Conservation (phyloP, 257 asterid species). For the Solanum gracilifrons region DNA sequence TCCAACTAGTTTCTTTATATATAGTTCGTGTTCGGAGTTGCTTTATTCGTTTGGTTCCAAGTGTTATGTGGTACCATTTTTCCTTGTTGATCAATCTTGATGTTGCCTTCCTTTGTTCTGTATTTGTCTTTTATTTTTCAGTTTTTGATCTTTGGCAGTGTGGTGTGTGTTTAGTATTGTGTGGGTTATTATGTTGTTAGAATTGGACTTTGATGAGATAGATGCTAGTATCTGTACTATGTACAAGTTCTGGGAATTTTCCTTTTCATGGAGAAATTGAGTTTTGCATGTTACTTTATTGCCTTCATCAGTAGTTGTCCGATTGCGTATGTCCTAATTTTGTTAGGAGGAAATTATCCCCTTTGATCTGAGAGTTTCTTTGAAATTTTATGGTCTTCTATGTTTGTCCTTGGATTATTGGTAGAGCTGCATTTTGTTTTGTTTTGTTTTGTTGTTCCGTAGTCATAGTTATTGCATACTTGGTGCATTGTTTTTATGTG, state of each 20-base stretch:
- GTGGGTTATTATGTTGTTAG: too few relatives aligned
- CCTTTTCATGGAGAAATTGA: too few relatives aligned
- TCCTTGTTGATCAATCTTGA: background rate
- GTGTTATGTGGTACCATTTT: background rate
- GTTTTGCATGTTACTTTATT: too few relatives aligned
- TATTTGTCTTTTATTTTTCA: background rate
- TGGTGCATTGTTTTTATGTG: background rate
- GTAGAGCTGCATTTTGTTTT: background rate
- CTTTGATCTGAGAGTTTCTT: background rate
- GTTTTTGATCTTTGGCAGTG: background rate
- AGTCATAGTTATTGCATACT: background rate
- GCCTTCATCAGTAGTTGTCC: too few relatives aligned
- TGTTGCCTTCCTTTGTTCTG: background rate
- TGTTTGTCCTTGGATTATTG: background rate
- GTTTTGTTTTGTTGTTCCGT: background rate
- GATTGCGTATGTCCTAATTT: too few relatives aligned
- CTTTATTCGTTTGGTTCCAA: too few relatives aligned
- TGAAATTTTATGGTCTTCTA: background rate
- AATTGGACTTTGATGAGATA: background rate
- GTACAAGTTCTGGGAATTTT: background rate
- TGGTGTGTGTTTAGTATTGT: background rate
- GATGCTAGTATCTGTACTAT: background rate
- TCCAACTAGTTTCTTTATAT: too few relatives aligned
- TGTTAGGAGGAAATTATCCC: background rate
- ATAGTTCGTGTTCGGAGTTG: background rate